Base-by-base conservation (phyloP, 2,329 filamentous ascomycete genomes). In the Sporothrix phasma region DNA sequence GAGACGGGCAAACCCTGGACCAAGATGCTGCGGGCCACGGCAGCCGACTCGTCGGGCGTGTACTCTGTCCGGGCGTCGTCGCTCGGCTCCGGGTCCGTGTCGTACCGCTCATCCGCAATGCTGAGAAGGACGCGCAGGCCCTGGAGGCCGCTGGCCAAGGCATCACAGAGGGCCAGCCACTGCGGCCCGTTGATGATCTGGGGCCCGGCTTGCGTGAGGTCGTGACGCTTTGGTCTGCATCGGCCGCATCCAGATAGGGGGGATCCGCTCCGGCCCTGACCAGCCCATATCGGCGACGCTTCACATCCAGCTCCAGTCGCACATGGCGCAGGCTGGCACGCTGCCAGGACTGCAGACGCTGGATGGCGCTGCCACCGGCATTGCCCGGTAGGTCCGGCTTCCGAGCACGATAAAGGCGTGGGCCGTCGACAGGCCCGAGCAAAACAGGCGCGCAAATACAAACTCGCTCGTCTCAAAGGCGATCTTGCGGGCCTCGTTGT, bases 401-500 rank as follows among this genome's bases (percentile, higher is more conserved):
- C 46, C 56, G 4, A 64, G 59, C 6, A 64, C 49, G 3, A 64
- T 34, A 37, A 79, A 77, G 0, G 72, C 70, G 8, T 73, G 68
- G 0, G 78, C 78, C 0, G 77, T 74, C 68, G 74, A 75, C 3
- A 79, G 68, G 0, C 78, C 79, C 15, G 76, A 78, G 13, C 75
- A 73, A 69, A 79, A 79, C 75, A 76, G 78, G 49, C 76, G 77
- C 43, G 76, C 71, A 65, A 80, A 81, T 26, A 75, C 74, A 64
- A 81, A 81, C 61, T 80, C 78, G 70, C 78, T 80, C 24, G 69
- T 65, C 7, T 69, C 67, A 67, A 79, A 80, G 2, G 79, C 77
- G 2, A 80, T 29, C 0, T 64, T 19, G 3, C 76, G 73, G 3
- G 74, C 71, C 66, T 82, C 80, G 61, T 68, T 37, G 70, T 80